Evolutionary conservation across 148 eudicot species (phyloP).

Genomic region (Vaccinium darrowii): DNA sequence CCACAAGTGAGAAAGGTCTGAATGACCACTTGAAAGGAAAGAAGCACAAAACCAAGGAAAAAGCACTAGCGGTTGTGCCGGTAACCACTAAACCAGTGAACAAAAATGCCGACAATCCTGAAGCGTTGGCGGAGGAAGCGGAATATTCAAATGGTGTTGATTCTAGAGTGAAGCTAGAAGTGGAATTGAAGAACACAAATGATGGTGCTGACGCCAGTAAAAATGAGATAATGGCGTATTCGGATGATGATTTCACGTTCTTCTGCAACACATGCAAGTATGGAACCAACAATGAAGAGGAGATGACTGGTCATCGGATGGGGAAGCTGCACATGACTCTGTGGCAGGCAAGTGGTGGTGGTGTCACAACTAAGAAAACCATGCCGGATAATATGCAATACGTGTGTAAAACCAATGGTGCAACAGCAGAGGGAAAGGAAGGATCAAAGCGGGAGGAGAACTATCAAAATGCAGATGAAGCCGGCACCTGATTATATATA

Average conservation of each 20-base stretch:
- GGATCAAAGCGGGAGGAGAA: not conserved
- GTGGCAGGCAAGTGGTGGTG: not conserved
- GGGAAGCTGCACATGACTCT: not conserved
- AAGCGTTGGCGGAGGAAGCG: not conserved
- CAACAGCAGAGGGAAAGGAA: not conserved
- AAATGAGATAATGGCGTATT: not conserved
- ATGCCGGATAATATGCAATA: not conserved
- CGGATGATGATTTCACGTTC: not conserved
- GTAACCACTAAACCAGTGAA: not conserved
- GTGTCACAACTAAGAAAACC: not conserved
- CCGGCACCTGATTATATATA: too few species aligned
- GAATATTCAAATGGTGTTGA: not conserved
- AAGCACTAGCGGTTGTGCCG: not conserved
- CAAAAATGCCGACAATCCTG: not conserved
- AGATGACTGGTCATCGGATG: not conserved
- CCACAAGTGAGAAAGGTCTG: not conserved
- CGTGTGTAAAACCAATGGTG: not conserved
- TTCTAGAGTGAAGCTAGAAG: not conserved
- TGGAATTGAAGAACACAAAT: not conserved
- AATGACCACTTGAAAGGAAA: not conserved
- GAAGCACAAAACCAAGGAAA: conserved; percentile 11
- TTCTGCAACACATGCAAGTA: not conserved
- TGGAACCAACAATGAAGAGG: not conserved
- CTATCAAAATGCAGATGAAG: not conserved
- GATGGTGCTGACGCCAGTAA: not conserved